A percentile compares a stretch with the other conserved stretches of the same genome.
Conservation (phyloP, 495 filamentous ascomycete genomes). For the Neurospora sp. region DNA sequence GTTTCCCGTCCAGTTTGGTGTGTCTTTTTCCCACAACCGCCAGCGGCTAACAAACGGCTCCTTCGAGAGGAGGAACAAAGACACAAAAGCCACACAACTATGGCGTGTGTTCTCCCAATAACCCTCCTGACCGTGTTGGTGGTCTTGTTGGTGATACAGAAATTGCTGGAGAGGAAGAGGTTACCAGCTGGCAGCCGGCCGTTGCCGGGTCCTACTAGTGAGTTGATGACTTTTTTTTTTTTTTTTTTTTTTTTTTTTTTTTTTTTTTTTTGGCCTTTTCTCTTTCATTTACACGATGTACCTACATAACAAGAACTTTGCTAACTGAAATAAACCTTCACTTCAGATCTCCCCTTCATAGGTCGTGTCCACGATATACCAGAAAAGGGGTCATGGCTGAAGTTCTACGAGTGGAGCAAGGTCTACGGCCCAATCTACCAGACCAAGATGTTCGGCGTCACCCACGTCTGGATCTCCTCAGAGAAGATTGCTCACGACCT, state of each 20-base stretch:
- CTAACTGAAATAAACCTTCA: background rate
- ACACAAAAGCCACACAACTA: background rate
- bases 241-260: too few species aligned
- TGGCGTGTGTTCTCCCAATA: background rate
- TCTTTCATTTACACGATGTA: background rate
- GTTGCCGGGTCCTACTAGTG: slow-evolving; percentile 24
- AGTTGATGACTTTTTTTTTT: slow-evolving; percentile 4
- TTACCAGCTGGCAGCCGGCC: slow-evolving; percentile 16
- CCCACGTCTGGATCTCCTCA: slow-evolving; percentile 50
- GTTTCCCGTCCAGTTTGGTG: background rate
- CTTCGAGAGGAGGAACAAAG: background rate
- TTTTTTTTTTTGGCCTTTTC: too few species aligned
- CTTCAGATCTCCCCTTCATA: slow-evolving; percentile 38
- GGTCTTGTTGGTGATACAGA: slow-evolving; percentile 1
- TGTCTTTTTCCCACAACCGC: background rate
- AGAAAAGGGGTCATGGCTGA: slow-evolving; percentile 37
- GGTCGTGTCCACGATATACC: slow-evolving; percentile 52
- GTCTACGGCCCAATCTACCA: slow-evolving; percentile 55
- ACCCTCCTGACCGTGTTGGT: background rate
- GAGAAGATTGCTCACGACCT: slow-evolving; percentile 49
- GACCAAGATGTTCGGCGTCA: slow-evolving; percentile 44
- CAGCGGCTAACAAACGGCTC: background rate
- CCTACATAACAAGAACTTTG: background rate
- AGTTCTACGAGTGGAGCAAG: slow-evolving; percentile 53
- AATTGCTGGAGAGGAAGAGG: slow-evolving; percentile 10